phyloP scores from a whole-genome alignment of 352 stramenopile genomes.

The Pelagophyceae sp. region DNA sequence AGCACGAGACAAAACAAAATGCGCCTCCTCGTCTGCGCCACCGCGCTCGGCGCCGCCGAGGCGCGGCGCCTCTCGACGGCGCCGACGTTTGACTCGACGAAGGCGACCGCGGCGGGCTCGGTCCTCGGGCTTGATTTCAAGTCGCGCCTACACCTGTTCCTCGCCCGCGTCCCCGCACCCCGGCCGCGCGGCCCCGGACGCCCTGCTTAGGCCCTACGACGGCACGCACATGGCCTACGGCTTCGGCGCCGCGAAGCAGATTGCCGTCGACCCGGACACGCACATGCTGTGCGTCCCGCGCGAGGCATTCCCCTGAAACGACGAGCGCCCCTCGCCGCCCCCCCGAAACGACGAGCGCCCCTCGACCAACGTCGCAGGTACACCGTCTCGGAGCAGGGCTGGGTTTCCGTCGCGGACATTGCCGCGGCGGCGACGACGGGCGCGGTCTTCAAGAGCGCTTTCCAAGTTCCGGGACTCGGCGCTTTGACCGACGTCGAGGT shows the following conservation, averaged over 20 bases:
- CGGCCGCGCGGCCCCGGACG: background rate
- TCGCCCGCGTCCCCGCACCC: background rate
- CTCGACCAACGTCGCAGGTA: too few relatives aligned
- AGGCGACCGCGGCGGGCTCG: background rate
- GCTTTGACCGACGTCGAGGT: constrained; percentile 29
- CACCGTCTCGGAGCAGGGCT: constrained; percentile 31
- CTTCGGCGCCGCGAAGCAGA: constrained; percentile 33
- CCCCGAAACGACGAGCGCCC: too few relatives aligned
- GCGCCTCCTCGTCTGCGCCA: background rate
- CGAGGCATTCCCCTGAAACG: too few relatives aligned
- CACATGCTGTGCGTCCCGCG: too few relatives aligned
- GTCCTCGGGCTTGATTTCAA: background rate
- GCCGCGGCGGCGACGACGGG: constrained; percentile 26
- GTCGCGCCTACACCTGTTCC: background rate
- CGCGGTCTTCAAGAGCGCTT: constrained; percentile 24
- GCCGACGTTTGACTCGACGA: background rate
- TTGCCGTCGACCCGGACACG: constrained; percentile 31
- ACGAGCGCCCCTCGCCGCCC: too few relatives aligned
- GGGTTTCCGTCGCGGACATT: constrained; percentile 23
- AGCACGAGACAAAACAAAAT: too few relatives aligned
- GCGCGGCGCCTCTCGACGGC: background rate
- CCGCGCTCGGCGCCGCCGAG: too few relatives aligned
- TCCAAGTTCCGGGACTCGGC: constrained; percentile 20
- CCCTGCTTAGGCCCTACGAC: background rate
- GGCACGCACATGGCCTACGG: constrained; percentile 22